These are phyloP conservation scores for Botrytis paeoniae DNA, from an alignment of 2,329 filamentous ascomycete genomes.

Conservation along the genomic window DNA sequence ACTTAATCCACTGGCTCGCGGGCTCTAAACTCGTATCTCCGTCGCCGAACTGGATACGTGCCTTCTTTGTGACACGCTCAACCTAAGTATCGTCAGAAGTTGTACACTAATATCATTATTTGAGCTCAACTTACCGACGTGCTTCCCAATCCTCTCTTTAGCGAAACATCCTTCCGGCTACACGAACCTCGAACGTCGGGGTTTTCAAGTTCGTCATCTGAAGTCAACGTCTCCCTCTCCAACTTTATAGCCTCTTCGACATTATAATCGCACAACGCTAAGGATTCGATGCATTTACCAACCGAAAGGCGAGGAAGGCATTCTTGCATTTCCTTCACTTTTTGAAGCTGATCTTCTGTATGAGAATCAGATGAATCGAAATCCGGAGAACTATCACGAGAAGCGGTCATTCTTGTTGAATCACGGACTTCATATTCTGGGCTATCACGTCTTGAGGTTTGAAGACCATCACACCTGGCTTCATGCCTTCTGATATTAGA, in stretches of 20 bases:
- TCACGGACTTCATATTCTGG: not conserved
- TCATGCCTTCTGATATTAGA: not conserved
- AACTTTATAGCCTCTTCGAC: not conserved
- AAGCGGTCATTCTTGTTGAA: not conserved
- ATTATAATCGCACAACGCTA: not conserved
- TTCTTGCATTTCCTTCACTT: not conserved
- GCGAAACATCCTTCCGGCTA: not conserved
- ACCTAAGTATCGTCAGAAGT: not conserved
- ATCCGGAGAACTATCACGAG: not conserved
- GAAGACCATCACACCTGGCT: not conserved
- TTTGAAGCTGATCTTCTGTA: not conserved
- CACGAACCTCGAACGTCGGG: not conserved
- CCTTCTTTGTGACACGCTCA: not conserved
- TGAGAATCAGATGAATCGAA: too few relatives aligned
- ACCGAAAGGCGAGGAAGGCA: not conserved
- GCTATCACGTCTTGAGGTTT: not conserved
- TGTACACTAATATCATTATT: not conserved
- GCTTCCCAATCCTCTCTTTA: not conserved
- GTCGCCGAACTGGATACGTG: not conserved
- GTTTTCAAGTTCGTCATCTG: not conserved
- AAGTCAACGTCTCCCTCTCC: not conserved
- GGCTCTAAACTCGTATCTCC: not conserved
- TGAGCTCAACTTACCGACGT: not conserved
- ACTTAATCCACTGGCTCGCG: conserved; percentile 11
- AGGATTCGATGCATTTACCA: not conserved